Evolutionary conservation across 2,329 filamentous ascomycete genomes (phyloP).

Genomic region (Pseudodiploospora longispora): DNA sequence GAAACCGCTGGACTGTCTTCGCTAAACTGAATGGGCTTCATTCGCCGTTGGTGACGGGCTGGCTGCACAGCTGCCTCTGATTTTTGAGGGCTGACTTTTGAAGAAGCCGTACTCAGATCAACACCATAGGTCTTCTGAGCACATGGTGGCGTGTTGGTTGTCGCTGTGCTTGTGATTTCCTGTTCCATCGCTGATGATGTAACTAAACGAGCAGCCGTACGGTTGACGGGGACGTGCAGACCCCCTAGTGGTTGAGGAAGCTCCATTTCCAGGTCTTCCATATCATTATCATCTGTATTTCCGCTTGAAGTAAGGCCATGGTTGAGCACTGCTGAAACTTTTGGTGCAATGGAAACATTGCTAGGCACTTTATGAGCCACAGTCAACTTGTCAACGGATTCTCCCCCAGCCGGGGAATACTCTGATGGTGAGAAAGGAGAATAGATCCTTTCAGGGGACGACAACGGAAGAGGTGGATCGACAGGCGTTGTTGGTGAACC

Average conservation of each 20-base stretch:
- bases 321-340: slow-evolving; percentile 6
- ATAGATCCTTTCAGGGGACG: too few relatives aligned
- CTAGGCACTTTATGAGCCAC: too few relatives aligned
- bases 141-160: slow-evolving; percentile 22
- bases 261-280: slow-evolving; percentile 30
- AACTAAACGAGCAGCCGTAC: slow-evolving; percentile 9
- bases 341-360: neutral
- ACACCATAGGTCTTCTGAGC: slow-evolving; percentile 14
- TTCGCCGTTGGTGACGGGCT: slow-evolving; percentile 11
- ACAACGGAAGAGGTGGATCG: too few relatives aligned
- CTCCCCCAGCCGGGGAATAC: too few relatives aligned
- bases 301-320: slow-evolving; percentile 12
- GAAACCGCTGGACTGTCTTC: slow-evolving; percentile 12
- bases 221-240: slow-evolving; percentile 15
- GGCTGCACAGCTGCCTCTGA: too few relatives aligned
- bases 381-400: too few relatives aligned
- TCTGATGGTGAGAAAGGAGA: too few relatives aligned
- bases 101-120: too few relatives aligned
- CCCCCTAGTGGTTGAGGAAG: slow-evolving; percentile 21
- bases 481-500: too few relatives aligned
- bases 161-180: neutral
- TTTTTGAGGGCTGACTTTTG: too few relatives aligned
- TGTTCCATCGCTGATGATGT: neutral
- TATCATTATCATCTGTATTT: slow-evolving; percentile 12
- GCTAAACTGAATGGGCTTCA: slow-evolving; percentile 19